Percentiles rank a stretch among this genome's conserved stretches.
phyloP scores from a whole-genome alignment of 208 protist species.

The Trypanosoma avium region DNA sequence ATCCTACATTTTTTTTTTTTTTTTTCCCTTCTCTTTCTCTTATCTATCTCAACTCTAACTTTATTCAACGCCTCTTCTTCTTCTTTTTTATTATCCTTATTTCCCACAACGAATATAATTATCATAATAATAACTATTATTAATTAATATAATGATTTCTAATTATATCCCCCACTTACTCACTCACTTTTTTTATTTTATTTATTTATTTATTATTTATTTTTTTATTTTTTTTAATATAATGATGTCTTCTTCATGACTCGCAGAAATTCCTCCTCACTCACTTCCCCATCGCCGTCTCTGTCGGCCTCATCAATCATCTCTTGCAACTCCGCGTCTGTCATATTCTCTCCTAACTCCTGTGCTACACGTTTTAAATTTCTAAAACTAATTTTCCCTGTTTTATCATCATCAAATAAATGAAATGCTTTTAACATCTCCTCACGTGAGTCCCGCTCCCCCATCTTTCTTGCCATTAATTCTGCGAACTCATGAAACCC shows the following conservation, averaged over 20 bases:
- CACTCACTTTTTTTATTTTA: no score
- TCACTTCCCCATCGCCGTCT: constrained; percentile 96
- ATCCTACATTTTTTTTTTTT: background rate
- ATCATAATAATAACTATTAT: background rate
- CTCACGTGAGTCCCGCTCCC: constrained; percentile 88
- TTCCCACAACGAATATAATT: no score
- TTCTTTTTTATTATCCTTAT: constrained; percentile 27
- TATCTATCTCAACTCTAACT: background rate
- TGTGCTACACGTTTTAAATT: constrained; percentile 96
- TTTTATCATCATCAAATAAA: constrained; percentile 95
- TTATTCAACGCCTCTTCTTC: background rate
- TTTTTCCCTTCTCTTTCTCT: background rate
- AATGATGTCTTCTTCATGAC: constrained; percentile 95
- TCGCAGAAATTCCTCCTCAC: constrained; percentile 94
- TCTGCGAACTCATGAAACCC: constrained; percentile 85
- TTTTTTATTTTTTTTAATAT: constrained; percentile 42
- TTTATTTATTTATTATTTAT: no score
- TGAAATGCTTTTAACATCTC: constrained; percentile 96
- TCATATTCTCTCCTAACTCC: constrained; percentile 96
- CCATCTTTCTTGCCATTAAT: constrained; percentile 90
- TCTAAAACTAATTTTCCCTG: constrained; percentile 94
- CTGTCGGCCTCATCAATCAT: constrained; percentile 98
- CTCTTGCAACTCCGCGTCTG: constrained; percentile 96
- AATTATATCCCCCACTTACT: no score
- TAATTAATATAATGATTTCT: constrained; percentile 11